Conservation (phyloP, 2,329 filamentous ascomycete species). For the Epichloe brachyelytri region DNA sequence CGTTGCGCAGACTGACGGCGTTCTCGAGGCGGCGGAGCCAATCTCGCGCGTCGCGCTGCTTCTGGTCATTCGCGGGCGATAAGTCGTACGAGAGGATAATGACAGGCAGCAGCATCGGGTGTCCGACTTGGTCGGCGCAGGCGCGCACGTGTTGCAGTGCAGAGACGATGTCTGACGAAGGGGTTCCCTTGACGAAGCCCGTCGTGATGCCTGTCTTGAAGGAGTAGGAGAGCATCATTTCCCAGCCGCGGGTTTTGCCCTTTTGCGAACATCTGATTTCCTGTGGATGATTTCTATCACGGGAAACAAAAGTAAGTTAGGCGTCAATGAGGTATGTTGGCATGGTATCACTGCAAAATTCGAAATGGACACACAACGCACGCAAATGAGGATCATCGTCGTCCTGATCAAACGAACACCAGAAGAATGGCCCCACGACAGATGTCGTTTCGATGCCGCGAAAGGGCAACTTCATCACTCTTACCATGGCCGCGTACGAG, state of each 20-base stretch:
- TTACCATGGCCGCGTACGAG: slow-evolving; percentile 43
- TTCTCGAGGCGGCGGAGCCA: slow-evolving; percentile 49
- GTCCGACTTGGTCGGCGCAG: slow-evolving; percentile 36
- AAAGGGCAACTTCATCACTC: slow-evolving; percentile 38
- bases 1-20: slow-evolving; percentile 46
- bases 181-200: slow-evolving; percentile 49
- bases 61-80: slow-evolving; percentile 41
- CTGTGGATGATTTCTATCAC: slow-evolving; percentile 44
- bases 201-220: slow-evolving; percentile 42
- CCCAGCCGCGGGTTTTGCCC: slow-evolving; percentile 50
- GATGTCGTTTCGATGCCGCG: slow-evolving; percentile 45
- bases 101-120: slow-evolving; percentile 45
- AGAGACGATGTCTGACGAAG: slow-evolving; percentile 38
- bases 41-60: slow-evolving; percentile 49
- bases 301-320: no score
- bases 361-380: slow-evolving; percentile 19
- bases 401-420: slow-evolving; percentile 43
- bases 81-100: slow-evolving; percentile 48
- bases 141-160: slow-evolving; percentile 36
- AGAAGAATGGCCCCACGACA: slow-evolving; percentile 51
- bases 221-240: slow-evolving; percentile 47
- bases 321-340: no score
- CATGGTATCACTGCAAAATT: no score
- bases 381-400: slow-evolving; percentile 44
- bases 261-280: slow-evolving; percentile 56